phyloP scores from a whole-genome alignment of 768 basidiomycete genomes.

The Pisolithus microcarpus region DNA sequence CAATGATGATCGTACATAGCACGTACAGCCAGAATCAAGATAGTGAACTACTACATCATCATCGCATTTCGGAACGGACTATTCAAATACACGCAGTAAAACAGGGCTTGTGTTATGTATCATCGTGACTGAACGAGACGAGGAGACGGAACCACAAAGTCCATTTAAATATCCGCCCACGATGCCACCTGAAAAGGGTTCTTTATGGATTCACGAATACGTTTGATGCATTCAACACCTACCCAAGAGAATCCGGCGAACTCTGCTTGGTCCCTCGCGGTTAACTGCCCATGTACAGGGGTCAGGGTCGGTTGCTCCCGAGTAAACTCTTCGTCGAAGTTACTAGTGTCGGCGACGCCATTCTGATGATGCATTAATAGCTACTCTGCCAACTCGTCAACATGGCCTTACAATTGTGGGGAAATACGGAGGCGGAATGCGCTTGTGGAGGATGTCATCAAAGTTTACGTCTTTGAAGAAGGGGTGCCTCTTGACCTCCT shows the following conservation, averaged over 20 bases:
- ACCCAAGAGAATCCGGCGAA: constrained; percentile 99
- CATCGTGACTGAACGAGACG: constrained; percentile 28
- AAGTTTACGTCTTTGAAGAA: constrained; percentile 99
- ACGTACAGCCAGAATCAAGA: constrained; percentile 3
- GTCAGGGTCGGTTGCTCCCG: constrained; percentile 94
- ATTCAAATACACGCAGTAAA: constrained; percentile 34
- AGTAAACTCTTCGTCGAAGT: constrained; percentile 98
- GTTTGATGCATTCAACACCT: not conserved
- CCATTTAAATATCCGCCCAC: constrained; percentile 52
- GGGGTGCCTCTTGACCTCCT: constrained; percentile 93
- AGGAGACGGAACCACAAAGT: constrained; percentile 22
- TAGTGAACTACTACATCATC: constrained; percentile 15
- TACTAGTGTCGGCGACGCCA: constrained; percentile 80
- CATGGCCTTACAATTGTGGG: constrained; percentile 73
- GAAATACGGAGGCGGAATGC: constrained; percentile 96
- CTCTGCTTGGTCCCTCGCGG: constrained; percentile 84
- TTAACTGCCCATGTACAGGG: constrained; percentile 92
- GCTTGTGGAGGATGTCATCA: constrained; percentile 95
- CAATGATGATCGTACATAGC: constrained; percentile 9
- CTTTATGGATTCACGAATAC: not conserved
- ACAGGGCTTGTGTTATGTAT: constrained; percentile 22
- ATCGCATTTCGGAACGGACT: constrained; percentile 21
- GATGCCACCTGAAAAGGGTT: constrained; percentile 28
- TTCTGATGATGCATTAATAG: constrained; percentile 39
- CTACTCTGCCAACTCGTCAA: constrained; percentile 6